A percentile compares a stretch with the other conserved stretches of the same genome.
These are phyloP conservation scores for Suillus bovinus DNA, from an alignment of 768 basidiomycete species.

Conservation along the genomic window DNA sequence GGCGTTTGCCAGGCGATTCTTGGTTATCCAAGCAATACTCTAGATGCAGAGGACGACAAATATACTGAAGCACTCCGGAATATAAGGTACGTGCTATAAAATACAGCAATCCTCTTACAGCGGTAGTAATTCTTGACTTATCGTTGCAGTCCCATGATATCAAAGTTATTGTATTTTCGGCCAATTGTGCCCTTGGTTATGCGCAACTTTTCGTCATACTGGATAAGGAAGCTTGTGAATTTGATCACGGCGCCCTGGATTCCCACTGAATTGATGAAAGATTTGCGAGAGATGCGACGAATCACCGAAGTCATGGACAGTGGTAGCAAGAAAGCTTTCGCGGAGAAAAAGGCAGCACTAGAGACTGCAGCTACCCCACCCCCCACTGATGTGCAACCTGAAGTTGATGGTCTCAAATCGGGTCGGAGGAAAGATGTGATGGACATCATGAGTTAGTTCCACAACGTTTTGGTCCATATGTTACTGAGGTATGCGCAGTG, in stretches of 20 bases:
- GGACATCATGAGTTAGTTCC: slow-evolving; percentile 28
- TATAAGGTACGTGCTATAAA: not conserved
- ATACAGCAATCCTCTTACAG: not conserved
- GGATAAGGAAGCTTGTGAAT: not conserved
- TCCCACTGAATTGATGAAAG: not conserved
- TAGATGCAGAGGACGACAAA: slow-evolving; percentile 12
- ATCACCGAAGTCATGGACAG: slow-evolving; percentile 21
- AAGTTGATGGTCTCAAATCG: slow-evolving; percentile 12
- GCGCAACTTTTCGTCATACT: slow-evolving; percentile 5
- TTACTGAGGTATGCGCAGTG: slow-evolving; percentile 16
- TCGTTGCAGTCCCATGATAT: not conserved
- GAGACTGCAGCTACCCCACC: not conserved
- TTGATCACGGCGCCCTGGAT: not conserved
- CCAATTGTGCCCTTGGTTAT: not conserved
- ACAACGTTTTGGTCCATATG: not conserved
- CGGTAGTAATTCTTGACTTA: not conserved
- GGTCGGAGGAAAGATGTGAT: slow-evolving; percentile 26
- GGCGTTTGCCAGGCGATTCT: slow-evolving; percentile 25
- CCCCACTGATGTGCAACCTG: not conserved
- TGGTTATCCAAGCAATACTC: slow-evolving; percentile 19
- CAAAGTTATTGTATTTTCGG: not conserved
- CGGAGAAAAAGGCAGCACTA: slow-evolving; percentile 21
- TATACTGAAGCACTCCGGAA: slow-evolving; percentile 7
- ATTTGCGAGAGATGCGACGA: not conserved
- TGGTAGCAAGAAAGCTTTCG: slow-evolving; percentile 16